phyloP scores from a whole-genome alignment of 1,139 yeast species.

The Saccharomycopsis phalli region DNA sequence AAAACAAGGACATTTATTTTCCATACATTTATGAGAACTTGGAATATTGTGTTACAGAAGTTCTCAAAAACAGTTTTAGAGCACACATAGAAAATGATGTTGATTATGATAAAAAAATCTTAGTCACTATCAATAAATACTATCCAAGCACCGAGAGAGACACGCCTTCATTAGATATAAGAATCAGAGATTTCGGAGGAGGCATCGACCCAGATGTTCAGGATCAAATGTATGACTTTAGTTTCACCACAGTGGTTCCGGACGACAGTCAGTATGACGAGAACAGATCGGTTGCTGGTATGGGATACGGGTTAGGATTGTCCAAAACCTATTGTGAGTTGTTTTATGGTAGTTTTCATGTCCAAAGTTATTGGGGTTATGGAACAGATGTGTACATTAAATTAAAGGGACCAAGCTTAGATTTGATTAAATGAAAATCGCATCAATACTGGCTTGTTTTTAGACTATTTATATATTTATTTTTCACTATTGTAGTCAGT shows the following conservation, averaged over 20 bases:
- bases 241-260: conserved; percentile 68
- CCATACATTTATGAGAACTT: conserved; percentile 84
- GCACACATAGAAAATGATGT: conserved; percentile 68
- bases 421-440: conserved; percentile 3
- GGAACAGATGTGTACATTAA: conserved; percentile 72
- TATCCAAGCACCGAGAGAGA: conserved; percentile 31
- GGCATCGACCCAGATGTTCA: conserved; percentile 69
- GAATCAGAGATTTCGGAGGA: conserved; percentile 81
- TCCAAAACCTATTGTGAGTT: conserved; percentile 66
- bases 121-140: conserved; percentile 41
- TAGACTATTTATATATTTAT: too few relatives aligned
- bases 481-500: too few relatives aligned
- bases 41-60: conserved; percentile 78
- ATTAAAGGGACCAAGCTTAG: conserved; percentile 34
- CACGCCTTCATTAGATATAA: conserved; percentile 39
- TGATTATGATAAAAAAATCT: conserved; percentile 47
- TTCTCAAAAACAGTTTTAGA: conserved; percentile 78
- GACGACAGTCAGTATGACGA: conserved; percentile 45
- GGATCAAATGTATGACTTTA: conserved; percentile 68
- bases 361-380: conserved; percentile 78
- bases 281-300: conserved; percentile 60
- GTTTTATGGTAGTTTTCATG: conserved; percentile 66
- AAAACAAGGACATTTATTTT: conserved; percentile 28
- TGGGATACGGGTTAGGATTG: conserved; percentile 92
- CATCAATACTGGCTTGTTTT: too few relatives aligned